Evolutionary conservation across 768 basidiomycete species (phyloP), one percentile per base, ranked within the genome.

Genomic region (Podaxis sp.): DNA sequence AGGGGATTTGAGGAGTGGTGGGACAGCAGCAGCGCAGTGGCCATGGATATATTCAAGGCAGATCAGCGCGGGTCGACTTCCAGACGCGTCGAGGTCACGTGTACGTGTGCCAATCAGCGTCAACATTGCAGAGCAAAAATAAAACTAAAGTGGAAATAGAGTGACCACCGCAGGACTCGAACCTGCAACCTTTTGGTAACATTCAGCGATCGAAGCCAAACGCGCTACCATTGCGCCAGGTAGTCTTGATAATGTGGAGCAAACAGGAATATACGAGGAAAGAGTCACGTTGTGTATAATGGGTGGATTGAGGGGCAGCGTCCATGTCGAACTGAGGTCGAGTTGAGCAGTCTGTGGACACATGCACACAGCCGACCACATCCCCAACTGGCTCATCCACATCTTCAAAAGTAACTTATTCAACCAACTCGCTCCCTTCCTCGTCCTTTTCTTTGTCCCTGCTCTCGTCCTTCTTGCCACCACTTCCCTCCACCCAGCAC

Each of bases 201-300:
- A 76, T 76, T 76, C 67, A 78, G 85, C 85, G 55, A 84, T 89
- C 88, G 90, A 90, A 91, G 90, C 89, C 90, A 90, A 90, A 91
- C 89, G 90, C 90, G 90, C 88, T 91, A 90, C 90, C 89, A 90
- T 90, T 91, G 90, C 89, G 90, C 90, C 79, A 91, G 87, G 89
- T 86, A 88, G 84, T 85, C 86, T 74, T 78, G 17, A 4, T 13
- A 22, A 17, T n/a, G 28, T 15, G 30, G 3, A 13, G 8, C 8
- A 22, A 13, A 1, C 12, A 15, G 20, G 7, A 24, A 22, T 38
- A 56, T 20, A 4, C 15, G 17, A 2, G 2, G 22, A 24, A 15
- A 8, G 36, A 20, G 54, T 22, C 37, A 24, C 24, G 20, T 28
- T 56, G 46, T 48, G 57, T 57, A 20, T 41, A 4, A 20, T 53